Conservation (phyloP, 371 early-diverging fungal genomes). For the Polyrhizophydium stewartii region DNA sequence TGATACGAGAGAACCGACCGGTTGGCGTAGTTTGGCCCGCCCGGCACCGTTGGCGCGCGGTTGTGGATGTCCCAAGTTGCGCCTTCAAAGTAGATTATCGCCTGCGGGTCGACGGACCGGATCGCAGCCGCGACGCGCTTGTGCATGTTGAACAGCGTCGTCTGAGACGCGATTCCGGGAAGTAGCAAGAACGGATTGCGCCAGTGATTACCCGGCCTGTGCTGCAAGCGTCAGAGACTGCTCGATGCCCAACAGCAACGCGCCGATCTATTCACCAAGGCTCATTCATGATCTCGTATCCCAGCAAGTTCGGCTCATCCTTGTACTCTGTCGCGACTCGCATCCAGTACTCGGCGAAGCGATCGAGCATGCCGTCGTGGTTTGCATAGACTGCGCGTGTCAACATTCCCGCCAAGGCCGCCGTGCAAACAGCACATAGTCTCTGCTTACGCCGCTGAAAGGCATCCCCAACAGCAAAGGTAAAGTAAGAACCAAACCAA, state of each 20-base stretch:
- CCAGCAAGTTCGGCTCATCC: slow-evolving; percentile 42
- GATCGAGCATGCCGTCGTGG: slow-evolving; percentile 41
- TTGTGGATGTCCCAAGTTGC: slow-evolving; percentile 17
- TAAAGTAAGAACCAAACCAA: slow-evolving; percentile 19
- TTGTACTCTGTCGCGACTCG: slow-evolving; percentile 39
- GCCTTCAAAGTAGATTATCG: slow-evolving; percentile 51
- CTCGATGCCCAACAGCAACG: not conserved
- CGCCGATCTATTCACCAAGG: slow-evolving; percentile 14
- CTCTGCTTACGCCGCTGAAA: slow-evolving; percentile 25
- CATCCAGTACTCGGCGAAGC: slow-evolving; percentile 51
- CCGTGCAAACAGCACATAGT: not conserved
- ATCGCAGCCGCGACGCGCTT: slow-evolving; percentile 23
- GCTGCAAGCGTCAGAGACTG: not conserved
- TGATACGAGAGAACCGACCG: slow-evolving; percentile 20
- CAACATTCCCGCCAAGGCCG: not conserved
- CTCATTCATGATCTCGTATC: slow-evolving; percentile 57
- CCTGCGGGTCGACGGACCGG: slow-evolving; percentile 39
- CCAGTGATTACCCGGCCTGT: slow-evolving; percentile 15
- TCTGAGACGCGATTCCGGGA: slow-evolving; percentile 7
- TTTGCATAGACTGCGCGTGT: slow-evolving; percentile 37
- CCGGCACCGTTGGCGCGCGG: slow-evolving; percentile 10
- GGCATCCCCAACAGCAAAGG: slow-evolving; percentile 43
- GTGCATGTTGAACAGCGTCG: slow-evolving; percentile 16
- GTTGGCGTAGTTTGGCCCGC: slow-evolving; percentile 12
- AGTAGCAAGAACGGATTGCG: slow-evolving; percentile 11